Evolutionary conservation across 2,329 filamentous ascomycete genomes (phyloP).

Genomic region (Paraconiothyrium sp.): DNA sequence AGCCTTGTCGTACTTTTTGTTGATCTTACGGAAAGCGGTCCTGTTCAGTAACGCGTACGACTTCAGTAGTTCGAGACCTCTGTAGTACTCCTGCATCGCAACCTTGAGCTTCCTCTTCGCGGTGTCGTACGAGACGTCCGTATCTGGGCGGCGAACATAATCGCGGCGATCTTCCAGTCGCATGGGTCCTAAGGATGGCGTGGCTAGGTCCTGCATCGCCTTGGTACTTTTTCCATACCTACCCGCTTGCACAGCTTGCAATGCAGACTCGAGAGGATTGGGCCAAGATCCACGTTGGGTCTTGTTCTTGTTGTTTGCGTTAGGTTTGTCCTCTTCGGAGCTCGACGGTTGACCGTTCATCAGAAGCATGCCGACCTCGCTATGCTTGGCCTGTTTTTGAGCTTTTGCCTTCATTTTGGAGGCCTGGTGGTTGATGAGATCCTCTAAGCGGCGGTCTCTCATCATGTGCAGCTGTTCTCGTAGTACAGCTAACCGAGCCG

Average conservation of each 20-base stretch:
- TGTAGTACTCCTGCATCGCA: conserved; percentile 92
- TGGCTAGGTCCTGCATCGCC: conserved; percentile 49
- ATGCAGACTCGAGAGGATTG: conserved; percentile 54
- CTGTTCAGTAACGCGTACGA: conserved; percentile 89
- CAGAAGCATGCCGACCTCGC: conserved; percentile 21
- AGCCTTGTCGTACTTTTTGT: conserved; percentile 98
- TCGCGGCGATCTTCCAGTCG: conserved; percentile 51
- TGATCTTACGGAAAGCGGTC: conserved; percentile 95
- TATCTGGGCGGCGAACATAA: conserved; percentile 52
- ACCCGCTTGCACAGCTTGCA: conserved; percentile 52
- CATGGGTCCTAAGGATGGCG: conserved; percentile 53
- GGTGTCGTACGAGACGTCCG: conserved; percentile 79
- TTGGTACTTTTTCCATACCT: conserved; percentile 66
- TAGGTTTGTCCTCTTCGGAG: conserved; percentile 32
- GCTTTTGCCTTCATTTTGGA: conserved; percentile 44
- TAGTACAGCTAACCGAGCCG: conserved; percentile 73
- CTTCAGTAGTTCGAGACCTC: conserved; percentile 89
- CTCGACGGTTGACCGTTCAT: conserved; percentile 30
- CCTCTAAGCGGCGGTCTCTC: conserved; percentile 81
- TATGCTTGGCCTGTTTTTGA: conserved; percentile 27
- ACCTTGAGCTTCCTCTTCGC: conserved; percentile 93
- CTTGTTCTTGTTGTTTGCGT: conserved; percentile 24
- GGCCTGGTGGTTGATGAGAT: conserved; percentile 65
- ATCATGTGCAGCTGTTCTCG: conserved; percentile 91
- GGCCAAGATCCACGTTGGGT: conserved; percentile 33